A percentile compares a stretch with the other conserved stretches of the same genome.
Conservation (phyloP, 768 basidiomycete genomes). For the Amanita jacksonii region DNA sequence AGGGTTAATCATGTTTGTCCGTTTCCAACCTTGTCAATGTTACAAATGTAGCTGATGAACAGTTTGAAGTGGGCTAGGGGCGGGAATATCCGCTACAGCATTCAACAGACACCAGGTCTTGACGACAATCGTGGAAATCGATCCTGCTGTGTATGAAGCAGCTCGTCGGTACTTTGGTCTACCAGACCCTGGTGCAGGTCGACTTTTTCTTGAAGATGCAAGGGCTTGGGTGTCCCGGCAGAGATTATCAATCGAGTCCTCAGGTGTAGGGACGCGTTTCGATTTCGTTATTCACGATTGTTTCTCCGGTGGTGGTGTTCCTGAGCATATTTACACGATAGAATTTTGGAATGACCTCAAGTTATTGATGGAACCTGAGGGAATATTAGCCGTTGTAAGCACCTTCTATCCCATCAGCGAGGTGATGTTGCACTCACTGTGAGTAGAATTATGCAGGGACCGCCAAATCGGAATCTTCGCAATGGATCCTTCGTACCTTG, state of each 20-base stretch:
- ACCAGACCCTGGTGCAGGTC: conserved; percentile 46
- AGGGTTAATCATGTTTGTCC: conserved; percentile 65
- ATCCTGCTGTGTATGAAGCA: conserved; percentile 81
- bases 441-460: conserved; percentile 79
- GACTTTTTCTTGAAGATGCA: conserved; percentile 73
- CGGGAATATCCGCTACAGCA: conserved; percentile 71
- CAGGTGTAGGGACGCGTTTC: conserved; percentile 31
- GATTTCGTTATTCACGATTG: conserved; percentile 84
- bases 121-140: conserved; percentile 87
- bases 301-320: conserved; percentile 91
- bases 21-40: background rate
- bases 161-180: conserved; percentile 75
- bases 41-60: conserved; percentile 7
- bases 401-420: background rate
- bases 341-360: conserved; percentile 79
- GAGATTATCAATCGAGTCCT: too few species aligned
- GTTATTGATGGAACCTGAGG: conserved; percentile 53
- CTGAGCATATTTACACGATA: conserved; percentile 71
- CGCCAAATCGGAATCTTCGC: conserved; percentile 49
- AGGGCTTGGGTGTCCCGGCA: conserved; percentile 53
- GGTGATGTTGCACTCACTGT: background rate
- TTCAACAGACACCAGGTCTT: conserved; percentile 60
- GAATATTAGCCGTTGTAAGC: conserved; percentile 74
- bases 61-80: conserved; percentile 69
- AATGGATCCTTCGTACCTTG: conserved; percentile 62